Evolutionary conservation across 192 early-diverging fungal genomes (phyloP).

Genomic region (Backusella westeae): DNA sequence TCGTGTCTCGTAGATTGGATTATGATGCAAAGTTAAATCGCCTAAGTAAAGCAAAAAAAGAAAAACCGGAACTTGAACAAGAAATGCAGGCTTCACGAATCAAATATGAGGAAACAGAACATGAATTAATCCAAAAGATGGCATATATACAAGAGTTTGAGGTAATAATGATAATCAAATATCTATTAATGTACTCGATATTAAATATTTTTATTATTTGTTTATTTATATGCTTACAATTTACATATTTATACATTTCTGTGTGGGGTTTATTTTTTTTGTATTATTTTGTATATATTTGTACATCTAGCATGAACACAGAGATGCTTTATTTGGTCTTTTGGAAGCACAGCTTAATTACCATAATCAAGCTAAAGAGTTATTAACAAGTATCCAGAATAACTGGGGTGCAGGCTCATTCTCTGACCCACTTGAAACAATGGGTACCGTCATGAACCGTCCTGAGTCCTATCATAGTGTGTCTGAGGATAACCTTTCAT

Average conservation of each 20-base stretch:
- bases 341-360: slow-evolving; percentile 37
- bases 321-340: slow-evolving; percentile 27
- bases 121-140: slow-evolving; percentile 79
- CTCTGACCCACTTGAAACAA: background rate
- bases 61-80: slow-evolving; percentile 85
- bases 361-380: slow-evolving; percentile 18
- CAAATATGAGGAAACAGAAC: slow-evolving; percentile 92
- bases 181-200: background rate
- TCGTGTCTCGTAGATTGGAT: slow-evolving; percentile 85
- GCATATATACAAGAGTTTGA: slow-evolving; percentile 79
- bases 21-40: slow-evolving; percentile 90
- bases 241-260: background rate
- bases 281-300: slow-evolving; percentile 3
- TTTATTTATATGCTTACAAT: background rate
- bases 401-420: background rate
- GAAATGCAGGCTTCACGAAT: slow-evolving; percentile 85
- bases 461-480: background rate
- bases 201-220: background rate
- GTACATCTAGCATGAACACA: slow-evolving; percentile 31
- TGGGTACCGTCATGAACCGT: background rate
- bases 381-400: slow-evolving; percentile 4
- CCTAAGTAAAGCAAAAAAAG: slow-evolving; percentile 88
- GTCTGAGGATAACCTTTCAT: background rate
- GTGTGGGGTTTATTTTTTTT: slow-evolving; percentile 2
- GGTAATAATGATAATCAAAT: slow-evolving; percentile 46